phyloP scores from a whole-genome alignment of 75 land plant genomes.

The Azolla pinnata region DNA sequence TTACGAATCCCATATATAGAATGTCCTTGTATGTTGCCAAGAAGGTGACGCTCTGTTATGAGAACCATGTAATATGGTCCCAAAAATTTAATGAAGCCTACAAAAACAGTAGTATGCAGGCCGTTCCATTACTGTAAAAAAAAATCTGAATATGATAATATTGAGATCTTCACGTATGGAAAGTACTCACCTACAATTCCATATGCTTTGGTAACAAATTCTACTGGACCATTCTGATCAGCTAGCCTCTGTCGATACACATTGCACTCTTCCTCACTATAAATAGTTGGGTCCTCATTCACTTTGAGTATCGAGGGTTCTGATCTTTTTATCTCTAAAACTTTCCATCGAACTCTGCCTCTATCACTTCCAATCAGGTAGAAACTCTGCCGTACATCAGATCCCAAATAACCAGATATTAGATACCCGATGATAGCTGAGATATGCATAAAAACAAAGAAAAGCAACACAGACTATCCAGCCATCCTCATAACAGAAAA shows the following conservation, averaged over 20 bases:
- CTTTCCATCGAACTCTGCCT: slow-evolving; percentile 48
- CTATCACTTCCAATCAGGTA: slow-evolving; percentile 76
- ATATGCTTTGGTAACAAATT: slow-evolving; percentile 78
- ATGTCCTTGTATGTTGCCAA: slow-evolving; percentile 74
- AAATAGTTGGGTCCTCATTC: slow-evolving; percentile 59
- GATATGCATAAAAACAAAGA: too few species aligned
- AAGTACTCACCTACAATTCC: slow-evolving; percentile 60
- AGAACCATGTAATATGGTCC: slow-evolving; percentile 83
- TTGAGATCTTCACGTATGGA: neutral
- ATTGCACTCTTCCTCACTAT: slow-evolving; percentile 44
- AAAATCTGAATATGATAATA: neutral
- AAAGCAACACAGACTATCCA: too few species aligned
- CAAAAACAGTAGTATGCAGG: neutral
- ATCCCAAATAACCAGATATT: too few species aligned
- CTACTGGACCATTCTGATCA: slow-evolving; percentile 82
- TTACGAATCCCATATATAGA: slow-evolving; percentile 40
- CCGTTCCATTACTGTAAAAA: neutral
- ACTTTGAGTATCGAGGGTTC: slow-evolving; percentile 56
- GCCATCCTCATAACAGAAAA: too few species aligned
- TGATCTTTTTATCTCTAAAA: slow-evolving; percentile 56
- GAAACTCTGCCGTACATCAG: slow-evolving; percentile 76
- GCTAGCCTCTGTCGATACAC: slow-evolving; percentile 49
- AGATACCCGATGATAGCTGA: too few species aligned
- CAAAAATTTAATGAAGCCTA: slow-evolving; percentile 71
- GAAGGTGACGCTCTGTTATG: slow-evolving; percentile 52